These are phyloP conservation scores for Leucaena leucocephala DNA, from an alignment of 306 rosid species.

Conservation along the genomic window DNA sequence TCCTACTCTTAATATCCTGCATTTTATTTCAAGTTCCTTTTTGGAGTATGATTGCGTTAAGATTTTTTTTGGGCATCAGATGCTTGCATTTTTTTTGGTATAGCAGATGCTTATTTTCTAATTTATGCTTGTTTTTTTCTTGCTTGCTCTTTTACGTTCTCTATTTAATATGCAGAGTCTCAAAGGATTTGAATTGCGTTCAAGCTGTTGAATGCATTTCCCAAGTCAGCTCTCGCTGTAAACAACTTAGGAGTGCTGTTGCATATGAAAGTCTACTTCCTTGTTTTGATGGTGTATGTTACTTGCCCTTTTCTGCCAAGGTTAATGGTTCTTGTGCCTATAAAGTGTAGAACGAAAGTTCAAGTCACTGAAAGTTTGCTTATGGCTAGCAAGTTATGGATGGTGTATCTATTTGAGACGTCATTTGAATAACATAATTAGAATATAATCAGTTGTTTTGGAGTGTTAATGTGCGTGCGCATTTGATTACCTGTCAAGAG, in stretches of 20 bases:
- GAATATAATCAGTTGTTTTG: neutral
- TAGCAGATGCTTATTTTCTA: slow-evolving; percentile 23
- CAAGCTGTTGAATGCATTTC: slow-evolving; percentile 79
- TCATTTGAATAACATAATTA: slow-evolving; percentile 16
- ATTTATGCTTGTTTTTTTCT: slow-evolving; percentile 23
- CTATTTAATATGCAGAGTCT: slow-evolving; percentile 56
- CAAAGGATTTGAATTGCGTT: slow-evolving; percentile 75
- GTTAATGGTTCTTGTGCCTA: neutral
- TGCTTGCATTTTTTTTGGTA: too few relatives aligned
- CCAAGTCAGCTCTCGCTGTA: slow-evolving; percentile 57
- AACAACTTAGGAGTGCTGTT: slow-evolving; percentile 67
- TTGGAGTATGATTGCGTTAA: neutral
- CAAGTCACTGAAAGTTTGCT: slow-evolving; percentile 1
- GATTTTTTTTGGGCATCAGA: neutral
- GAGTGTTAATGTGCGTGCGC: too few relatives aligned
- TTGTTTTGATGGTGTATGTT: slow-evolving; percentile 64
- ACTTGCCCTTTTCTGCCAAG: slow-evolving; percentile 16
- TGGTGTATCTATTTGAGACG: neutral
- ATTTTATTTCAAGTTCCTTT: slow-evolving; percentile 15
- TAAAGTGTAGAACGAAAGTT: neutral
- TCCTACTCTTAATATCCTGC: neutral
- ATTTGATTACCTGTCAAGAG: neutral
- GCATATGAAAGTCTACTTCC: slow-evolving; percentile 71
- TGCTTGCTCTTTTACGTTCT: slow-evolving; percentile 28
- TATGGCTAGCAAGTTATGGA: slow-evolving; percentile 18